These are phyloP conservation scores for Hygrophoropsis aurantiaca DNA, from an alignment of 768 basidiomycete genomes.

Conservation along the genomic window DNA sequence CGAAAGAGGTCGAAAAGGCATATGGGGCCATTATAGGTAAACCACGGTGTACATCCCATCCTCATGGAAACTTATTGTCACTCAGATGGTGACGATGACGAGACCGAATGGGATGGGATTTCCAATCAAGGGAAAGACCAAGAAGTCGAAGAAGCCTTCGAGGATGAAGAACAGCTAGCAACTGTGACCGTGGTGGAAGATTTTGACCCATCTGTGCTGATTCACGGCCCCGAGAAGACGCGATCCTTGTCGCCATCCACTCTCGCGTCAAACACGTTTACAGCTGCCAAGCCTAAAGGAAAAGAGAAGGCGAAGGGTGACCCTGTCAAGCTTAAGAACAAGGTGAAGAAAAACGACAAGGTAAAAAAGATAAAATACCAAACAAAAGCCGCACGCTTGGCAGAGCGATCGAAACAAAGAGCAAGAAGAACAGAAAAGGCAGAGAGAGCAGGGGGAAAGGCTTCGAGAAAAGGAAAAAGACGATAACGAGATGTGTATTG, in stretches of 20 bases:
- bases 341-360: constrained; percentile 25
- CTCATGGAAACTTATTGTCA: constrained; percentile 13
- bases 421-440: constrained; percentile 70
- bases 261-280: neutral
- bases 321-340: constrained; percentile 19
- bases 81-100: constrained; percentile 31
- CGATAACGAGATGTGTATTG: constrained; percentile 9
- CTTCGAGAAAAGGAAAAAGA: constrained; percentile 37
- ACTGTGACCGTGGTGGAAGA: constrained; percentile 92
- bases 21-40: constrained; percentile 55
- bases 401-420: constrained; percentile 62
- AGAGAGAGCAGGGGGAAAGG: constrained; percentile 66
- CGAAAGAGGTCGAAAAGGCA: constrained; percentile 71
- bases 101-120: constrained; percentile 51
- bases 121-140: constrained; percentile 29
- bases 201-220: constrained; percentile 71
- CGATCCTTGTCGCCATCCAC: neutral
- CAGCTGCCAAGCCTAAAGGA: constrained; percentile 15
- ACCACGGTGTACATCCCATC: constrained; percentile 6
- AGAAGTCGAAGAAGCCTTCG: constrained; percentile 66
- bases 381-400: constrained; percentile 64
- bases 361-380: constrained; percentile 62
- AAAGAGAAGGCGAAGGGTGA: constrained; percentile 11
- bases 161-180: constrained; percentile 81
- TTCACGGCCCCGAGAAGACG: constrained; percentile 42